Evolutionary conservation across 805 yeast species (phyloP), one percentile per base, ranked within the genome.

Genomic region (Spathaspora hagerdaliae): DNA sequence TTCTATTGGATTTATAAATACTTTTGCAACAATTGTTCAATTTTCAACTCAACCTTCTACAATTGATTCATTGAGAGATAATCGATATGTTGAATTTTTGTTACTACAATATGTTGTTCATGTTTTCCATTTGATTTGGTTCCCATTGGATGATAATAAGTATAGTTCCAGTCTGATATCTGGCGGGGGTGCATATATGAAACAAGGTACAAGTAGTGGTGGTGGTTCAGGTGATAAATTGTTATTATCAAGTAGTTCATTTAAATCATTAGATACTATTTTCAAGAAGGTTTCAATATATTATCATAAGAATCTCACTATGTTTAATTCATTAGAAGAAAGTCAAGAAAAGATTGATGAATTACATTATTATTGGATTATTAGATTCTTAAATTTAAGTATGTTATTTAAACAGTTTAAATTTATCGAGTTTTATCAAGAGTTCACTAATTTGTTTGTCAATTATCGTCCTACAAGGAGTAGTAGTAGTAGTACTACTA

Each of bases 61-160:
- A 36, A 43, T 49, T 27, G 46, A 42, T 10, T 58, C 51, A 32
- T 55, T 64, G 39, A 47, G 48, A 12, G 44, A 47, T 7, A 67
- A 64, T 51, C 43, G 53, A 29, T 63, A 53, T 50, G 46, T 67
- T 31, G 69, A 68, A 51, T 60, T 53, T 41, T 50, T 58, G 27
- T 61, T 63, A 41, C 56, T 55, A 42, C 69, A 63, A 40, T 57
- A 56, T 31, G 41, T 56, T 4, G 47, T 55, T 11, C 46, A 52
- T 8, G 42, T 63, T 1, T 59, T 54, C 48, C 57, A 44, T 40
- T 58, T 12, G 6, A 36, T 46, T 15, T 46, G 50, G 50, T 43
- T 46, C 31, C 49, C 49, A 2, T 6, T 38, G 14, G 46, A 42
- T 34, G 50, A 46, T 10, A 39, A 39, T 36, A 38, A 38, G 12